phyloP scores from a whole-genome alignment of 73 alveolate species.

The Blepharisma stoltei region DNA sequence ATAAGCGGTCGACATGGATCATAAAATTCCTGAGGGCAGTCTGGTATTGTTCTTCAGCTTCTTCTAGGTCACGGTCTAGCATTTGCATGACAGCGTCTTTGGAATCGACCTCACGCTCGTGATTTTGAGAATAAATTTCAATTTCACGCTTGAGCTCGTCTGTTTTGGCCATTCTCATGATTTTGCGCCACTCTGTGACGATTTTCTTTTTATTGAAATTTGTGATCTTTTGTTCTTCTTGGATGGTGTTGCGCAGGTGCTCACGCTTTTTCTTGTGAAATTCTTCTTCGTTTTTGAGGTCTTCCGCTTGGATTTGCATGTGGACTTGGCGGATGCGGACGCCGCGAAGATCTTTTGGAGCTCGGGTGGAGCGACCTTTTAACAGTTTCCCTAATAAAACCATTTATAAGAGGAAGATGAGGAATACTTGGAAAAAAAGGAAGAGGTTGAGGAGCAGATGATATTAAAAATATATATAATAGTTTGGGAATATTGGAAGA shows the following conservation, averaged over 20 bases:
- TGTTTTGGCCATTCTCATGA: conserved; percentile 96
- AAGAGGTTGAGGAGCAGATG: too few relatives aligned
- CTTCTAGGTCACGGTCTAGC: conserved; percentile 96
- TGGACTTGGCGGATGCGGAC: conserved; percentile 33
- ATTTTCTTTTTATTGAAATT: conserved; percentile 91
- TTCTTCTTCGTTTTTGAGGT: conserved; percentile 67
- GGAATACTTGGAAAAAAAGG: too few relatives aligned
- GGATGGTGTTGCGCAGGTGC: conserved; percentile 48
- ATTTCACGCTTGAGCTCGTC: conserved; percentile 92
- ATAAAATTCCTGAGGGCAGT: conserved; percentile 95
- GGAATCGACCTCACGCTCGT: conserved; percentile 97
- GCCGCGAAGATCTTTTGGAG: conserved; percentile 45
- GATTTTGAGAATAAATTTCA: conserved; percentile 89
- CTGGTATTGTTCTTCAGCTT: conserved; percentile 97
- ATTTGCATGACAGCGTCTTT: conserved; percentile 97
- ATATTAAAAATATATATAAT: too few relatives aligned
- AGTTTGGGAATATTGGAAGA: too few relatives aligned
- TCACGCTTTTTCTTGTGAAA: conserved; percentile 62
- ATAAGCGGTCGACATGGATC: conserved; percentile 89
- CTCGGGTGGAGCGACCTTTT: conserved; percentile 70
- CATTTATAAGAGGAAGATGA: conserved; percentile 38
- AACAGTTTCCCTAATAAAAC: conserved; percentile 74
- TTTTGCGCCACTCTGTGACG: conserved; percentile 95
- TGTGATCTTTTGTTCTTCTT: conserved; percentile 77
- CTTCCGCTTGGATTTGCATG: conserved; percentile 34